Conservation (phyloP, 2,329 filamentous ascomycete species). For the Juglanconis oblonga region DNA sequence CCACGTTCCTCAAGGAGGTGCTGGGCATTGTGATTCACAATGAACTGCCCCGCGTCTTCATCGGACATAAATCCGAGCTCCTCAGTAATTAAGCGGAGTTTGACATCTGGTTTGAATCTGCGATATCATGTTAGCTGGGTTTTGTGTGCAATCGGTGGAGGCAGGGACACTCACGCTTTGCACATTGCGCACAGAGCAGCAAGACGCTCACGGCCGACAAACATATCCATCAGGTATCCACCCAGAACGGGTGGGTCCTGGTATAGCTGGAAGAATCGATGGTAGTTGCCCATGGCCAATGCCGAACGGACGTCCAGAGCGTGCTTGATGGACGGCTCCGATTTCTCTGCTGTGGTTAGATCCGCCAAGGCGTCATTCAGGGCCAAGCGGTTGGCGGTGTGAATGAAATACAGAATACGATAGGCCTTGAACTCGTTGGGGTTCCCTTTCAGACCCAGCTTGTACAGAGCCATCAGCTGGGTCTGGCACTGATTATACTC, state of each 20-base stretch:
- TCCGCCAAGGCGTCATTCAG: conserved; percentile 98
- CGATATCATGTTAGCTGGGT: conserved; percentile 40
- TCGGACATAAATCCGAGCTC: conserved; percentile 95
- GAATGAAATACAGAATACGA: conserved; percentile 99
- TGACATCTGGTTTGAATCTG: conserved; percentile 90
- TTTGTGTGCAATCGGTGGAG: not conserved
- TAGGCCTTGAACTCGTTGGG: conserved; percentile 97
- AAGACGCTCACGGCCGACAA: conserved; percentile 89
- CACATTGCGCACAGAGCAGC: conserved; percentile 88
- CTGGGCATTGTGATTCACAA: conserved; percentile 76
- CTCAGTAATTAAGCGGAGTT: conserved; percentile 87
- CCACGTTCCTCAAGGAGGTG: conserved; percentile 72
- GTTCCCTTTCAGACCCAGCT: conserved; percentile 81
- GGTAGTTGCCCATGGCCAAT: conserved; percentile 90
- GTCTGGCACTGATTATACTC: conserved; percentile 99
- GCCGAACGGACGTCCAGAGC: conserved; percentile 88
- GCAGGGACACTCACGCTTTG: conserved; percentile 72
- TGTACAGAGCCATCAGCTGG: conserved; percentile 89
- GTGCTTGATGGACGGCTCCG: conserved; percentile 80
- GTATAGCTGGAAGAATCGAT: conserved; percentile 96
- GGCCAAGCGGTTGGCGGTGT: conserved; percentile 96
- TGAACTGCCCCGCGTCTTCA: conserved; percentile 84
- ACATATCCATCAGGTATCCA: conserved; percentile 98
- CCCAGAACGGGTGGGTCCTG: conserved; percentile 87
- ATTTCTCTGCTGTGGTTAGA: conserved; percentile 97